A percentile compares a stretch with the other conserved stretches of the same genome.
Evolutionary conservation across 768 basidiomycete genomes (phyloP).

Genomic region (Filobasidium wieringae): DNA sequence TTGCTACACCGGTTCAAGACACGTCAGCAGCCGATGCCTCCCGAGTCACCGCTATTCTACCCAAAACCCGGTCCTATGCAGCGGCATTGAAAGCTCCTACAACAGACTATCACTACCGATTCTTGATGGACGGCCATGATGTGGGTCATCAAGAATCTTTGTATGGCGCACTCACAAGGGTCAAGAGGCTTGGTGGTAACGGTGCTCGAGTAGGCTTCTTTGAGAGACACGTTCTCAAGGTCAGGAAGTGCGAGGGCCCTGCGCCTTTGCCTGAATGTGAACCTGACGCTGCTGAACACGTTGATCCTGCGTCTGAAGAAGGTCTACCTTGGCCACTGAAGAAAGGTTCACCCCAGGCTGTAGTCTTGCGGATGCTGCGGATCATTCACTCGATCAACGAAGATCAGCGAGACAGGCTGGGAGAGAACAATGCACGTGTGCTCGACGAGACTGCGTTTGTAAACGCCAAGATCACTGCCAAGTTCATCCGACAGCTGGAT

Average conservation of each 20-base stretch:
- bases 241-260: slow-evolving; percentile 71
- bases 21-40: slow-evolving; percentile 36
- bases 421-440: slow-evolving; percentile 43
- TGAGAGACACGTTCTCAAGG: slow-evolving; percentile 4
- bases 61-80: slow-evolving; percentile 58
- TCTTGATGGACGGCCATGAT: slow-evolving; percentile 78
- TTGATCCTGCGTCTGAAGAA: slow-evolving; percentile 53
- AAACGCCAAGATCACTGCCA: slow-evolving; percentile 95
- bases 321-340: slow-evolving; percentile 62
- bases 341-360: slow-evolving; percentile 71
- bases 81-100: slow-evolving; percentile 87
- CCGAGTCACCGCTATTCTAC: slow-evolving; percentile 20
- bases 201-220: slow-evolving; percentile 4
- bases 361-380: slow-evolving; percentile 78
- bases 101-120: slow-evolving; percentile 92
- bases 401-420: slow-evolving; percentile 33
- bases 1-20: slow-evolving; percentile 66
- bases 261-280: slow-evolving; percentile 40
- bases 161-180: slow-evolving; percentile 72
- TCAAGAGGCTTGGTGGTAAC: background rate
- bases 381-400: slow-evolving; percentile 74
- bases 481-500: slow-evolving; percentile 90
- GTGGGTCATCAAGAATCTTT: slow-evolving; percentile 81
- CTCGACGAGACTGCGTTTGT: slow-evolving; percentile 73
- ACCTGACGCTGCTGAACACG: background rate